These are phyloP conservation scores for Hymenoscyphus repandus DNA, from an alignment of 2,329 filamentous ascomycete genomes.

Conservation along the genomic window DNA sequence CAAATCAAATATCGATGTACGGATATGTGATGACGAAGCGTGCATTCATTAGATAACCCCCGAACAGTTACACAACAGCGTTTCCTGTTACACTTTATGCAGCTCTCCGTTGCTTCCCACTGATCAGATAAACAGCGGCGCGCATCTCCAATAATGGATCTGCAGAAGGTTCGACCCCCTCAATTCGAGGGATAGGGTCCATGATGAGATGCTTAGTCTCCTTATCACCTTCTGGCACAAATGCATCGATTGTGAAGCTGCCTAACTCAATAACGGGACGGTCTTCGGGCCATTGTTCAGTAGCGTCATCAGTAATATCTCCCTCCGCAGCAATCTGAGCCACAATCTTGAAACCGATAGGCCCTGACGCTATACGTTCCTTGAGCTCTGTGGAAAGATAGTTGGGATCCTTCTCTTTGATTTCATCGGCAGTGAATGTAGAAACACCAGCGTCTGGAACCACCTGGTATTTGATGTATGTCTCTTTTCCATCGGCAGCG, in stretches of 20 bases:
- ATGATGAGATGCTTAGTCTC: constrained; percentile 50
- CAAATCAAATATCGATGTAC: no score
- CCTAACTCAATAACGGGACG: constrained; percentile 47
- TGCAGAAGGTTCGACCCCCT: constrained; percentile 45
- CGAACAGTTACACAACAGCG: not conserved
- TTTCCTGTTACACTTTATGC: constrained; percentile 22
- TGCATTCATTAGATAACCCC: no score
- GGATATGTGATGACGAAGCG: no score
- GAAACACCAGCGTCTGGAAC: constrained; percentile 40
- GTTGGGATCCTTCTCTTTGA: constrained; percentile 34
- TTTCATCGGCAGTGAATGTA: constrained; percentile 34
- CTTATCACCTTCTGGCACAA: constrained; percentile 35
- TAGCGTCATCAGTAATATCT: constrained; percentile 43
- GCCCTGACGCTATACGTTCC: constrained; percentile 32
- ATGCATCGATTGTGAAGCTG: constrained; percentile 38
- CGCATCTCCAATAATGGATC: constrained; percentile 53
- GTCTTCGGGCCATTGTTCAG: constrained; percentile 47
- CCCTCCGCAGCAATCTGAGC: constrained; percentile 46
- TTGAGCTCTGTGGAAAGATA: constrained; percentile 47
- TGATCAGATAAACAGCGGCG: constrained; percentile 50
- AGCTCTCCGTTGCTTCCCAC: constrained; percentile 46
- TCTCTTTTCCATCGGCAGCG: constrained; percentile 36
- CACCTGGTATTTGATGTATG: constrained; percentile 44
- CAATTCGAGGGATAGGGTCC: constrained; percentile 51
- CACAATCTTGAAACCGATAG: constrained; percentile 41